Base-by-base conservation (phyloP, 2,329 filamentous ascomycete genomes). In the Exophiala oligosperma region DNA sequence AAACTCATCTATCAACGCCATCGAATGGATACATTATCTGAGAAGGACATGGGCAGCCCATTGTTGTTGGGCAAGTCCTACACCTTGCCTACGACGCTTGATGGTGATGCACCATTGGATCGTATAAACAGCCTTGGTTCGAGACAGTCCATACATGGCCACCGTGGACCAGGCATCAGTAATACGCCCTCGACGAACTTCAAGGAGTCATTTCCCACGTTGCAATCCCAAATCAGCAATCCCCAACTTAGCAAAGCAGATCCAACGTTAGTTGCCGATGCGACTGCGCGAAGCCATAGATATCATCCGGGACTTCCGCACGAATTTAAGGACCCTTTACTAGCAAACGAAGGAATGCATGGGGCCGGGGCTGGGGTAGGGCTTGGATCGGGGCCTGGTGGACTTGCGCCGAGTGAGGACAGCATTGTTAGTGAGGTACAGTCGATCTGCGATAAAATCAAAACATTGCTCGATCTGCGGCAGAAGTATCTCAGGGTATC, bases 1-100 rank as follows among this genome's bases (percentile, higher is more conserved):
- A 97, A 96, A 74, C 83, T 97, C 62, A 96, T 97, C 77, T 99
- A 96, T 73, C 93, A 97, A 76, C 84, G 90, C 65, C 92, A 91
- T 74, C 90, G 92, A 73, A 79, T 87, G 57, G 88, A 71, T 57
- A 70, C 67, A 23, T 71, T 74, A 60, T 62, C 69, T 70, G 69
- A 75, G 67, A 60, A 74, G 69, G 65, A 67, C 23, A 40, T 64
- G 40, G 56, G 55, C n/a, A 62, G 57, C 29, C 70, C 72, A 64
- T 68, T 75, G 63, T 62, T 68, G 49, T 61, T 66, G 44, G 72
- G 71, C 21, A 74, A 74, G 57, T 64, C 68, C 12, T 61, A 60
- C 23, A 67, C 67, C 9, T 32, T 67, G 52, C 66, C 69, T 3
- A 29, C 56, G 9, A 52, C 63, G 2, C 26, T 65, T 21, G 60